Percentiles rank a stretch among this genome's conserved stretches.
phyloP scores from a whole-genome alignment of 495 filamentous ascomycete species.

The Astrothelium macrocarpum region DNA sequence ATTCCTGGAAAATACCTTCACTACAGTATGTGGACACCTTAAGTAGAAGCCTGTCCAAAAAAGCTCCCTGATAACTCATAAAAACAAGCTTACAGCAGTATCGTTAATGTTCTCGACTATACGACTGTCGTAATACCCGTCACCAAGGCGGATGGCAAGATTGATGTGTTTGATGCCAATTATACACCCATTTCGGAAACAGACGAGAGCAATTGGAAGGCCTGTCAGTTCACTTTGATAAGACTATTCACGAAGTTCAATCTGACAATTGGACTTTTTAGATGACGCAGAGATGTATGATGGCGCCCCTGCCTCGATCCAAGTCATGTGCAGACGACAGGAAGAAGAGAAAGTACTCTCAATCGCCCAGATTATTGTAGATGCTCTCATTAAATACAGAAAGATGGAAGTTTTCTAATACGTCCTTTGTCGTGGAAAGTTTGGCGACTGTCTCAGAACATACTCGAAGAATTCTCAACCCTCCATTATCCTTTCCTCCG shows the following conservation, averaged over 20 bases:
- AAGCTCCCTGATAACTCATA: background rate
- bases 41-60: background rate
- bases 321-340: conserved; percentile 36
- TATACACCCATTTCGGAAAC: conserved; percentile 34
- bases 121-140: conserved; percentile 48
- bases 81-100: conserved; percentile 33
- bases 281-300: conserved; percentile 40
- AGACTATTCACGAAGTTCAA: background rate
- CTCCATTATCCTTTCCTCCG: no score
- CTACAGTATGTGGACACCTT: conserved; percentile 27
- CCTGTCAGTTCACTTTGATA: conserved; percentile 39
- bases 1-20: conserved; percentile 39
- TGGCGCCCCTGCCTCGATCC: conserved; percentile 37
- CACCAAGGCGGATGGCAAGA: conserved; percentile 42
- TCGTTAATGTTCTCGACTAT: conserved; percentile 51
- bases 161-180: conserved; percentile 39
- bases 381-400: conserved; percentile 10
- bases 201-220: conserved; percentile 37
- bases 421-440: background rate
- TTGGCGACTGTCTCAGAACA: background rate
- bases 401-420: background rate
- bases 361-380: conserved; percentile 33
- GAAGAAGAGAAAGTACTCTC: conserved; percentile 42
- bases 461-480: background rate
- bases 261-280: conserved; percentile 9